phyloP scores from a whole-genome alignment of 2,329 filamentous ascomycete species.

The Fonsecaea nubica region DNA sequence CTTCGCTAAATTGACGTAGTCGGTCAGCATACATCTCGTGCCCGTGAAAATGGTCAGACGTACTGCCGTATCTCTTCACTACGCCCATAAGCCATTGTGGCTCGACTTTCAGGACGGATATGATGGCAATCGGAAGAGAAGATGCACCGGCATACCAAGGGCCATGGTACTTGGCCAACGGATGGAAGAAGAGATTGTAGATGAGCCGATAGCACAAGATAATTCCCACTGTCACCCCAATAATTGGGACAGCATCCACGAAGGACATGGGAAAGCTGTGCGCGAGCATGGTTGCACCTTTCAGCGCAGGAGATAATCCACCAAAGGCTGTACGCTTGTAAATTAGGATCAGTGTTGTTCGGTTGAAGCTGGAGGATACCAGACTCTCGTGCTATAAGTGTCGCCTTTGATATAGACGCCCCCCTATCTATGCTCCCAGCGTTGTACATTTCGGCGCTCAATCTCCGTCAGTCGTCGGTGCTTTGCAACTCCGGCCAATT shows the following conservation, averaged over 20 bases:
- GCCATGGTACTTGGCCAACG: conserved; percentile 1
- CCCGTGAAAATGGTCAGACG: neutral
- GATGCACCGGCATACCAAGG: conserved; percentile 8
- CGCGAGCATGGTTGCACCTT: neutral
- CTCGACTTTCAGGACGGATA: conserved; percentile 10
- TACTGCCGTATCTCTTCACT: conserved; percentile 13
- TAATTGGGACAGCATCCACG: neutral
- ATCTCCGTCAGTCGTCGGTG: too few relatives aligned
- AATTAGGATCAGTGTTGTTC: too few relatives aligned
- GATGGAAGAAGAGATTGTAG: conserved; percentile 10
- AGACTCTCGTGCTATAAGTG: too few relatives aligned
- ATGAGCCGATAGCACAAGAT: neutral
- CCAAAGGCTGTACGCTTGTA: neutral
- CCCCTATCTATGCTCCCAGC: too few relatives aligned
- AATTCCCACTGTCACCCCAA: too few relatives aligned
- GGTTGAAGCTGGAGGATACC: too few relatives aligned
- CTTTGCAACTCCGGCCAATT: too few relatives aligned
- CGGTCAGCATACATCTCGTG: neutral
- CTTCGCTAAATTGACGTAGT: neutral
- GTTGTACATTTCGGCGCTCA: too few relatives aligned
- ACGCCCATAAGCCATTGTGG: conserved; percentile 10
- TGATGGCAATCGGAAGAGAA: neutral
- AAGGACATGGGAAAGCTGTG: neutral
- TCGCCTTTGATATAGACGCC: too few relatives aligned
- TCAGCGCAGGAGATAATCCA: neutral